Percentiles rank a stretch among this genome's conserved stretches.
Evolutionary conservation across 2,329 filamentous ascomycete species (phyloP).

Genomic region (Microdochium bolleyi): DNA sequence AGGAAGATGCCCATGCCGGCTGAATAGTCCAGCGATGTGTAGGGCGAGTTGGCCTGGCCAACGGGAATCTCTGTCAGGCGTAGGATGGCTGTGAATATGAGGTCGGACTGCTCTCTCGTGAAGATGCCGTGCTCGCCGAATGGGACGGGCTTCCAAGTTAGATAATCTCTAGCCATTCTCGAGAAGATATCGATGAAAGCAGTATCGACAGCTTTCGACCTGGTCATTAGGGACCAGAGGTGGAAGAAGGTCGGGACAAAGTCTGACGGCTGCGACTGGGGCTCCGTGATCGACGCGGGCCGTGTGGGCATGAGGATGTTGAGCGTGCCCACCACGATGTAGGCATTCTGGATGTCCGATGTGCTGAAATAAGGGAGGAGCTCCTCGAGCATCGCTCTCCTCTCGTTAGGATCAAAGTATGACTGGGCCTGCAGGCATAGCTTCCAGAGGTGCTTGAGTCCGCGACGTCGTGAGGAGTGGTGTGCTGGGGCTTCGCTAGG

Average conservation of each 20-base stretch:
- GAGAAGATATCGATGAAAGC: constrained; percentile 88
- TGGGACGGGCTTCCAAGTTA: constrained; percentile 65
- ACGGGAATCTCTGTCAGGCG: constrained; percentile 92
- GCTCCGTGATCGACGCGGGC: constrained; percentile 62
- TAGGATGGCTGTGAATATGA: constrained; percentile 87
- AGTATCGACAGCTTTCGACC: constrained; percentile 80
- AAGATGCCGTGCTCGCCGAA: constrained; percentile 88
- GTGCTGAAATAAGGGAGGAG: constrained; percentile 85
- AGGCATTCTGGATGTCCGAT: constrained; percentile 85
- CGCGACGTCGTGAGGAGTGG: constrained; percentile 45
- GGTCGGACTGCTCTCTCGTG: constrained; percentile 81
- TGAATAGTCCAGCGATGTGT: constrained; percentile 75
- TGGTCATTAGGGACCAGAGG: constrained; percentile 85
- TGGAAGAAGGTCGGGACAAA: constrained; percentile 95
- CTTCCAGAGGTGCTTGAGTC: constrained; percentile 66
- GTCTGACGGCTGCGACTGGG: constrained; percentile 75
- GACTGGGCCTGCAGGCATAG: constrained; percentile 83
- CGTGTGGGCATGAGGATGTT: constrained; percentile 84
- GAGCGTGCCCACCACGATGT: constrained; percentile 81
- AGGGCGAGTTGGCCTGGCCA: constrained; percentile 89
- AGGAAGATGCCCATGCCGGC: constrained; percentile 79
- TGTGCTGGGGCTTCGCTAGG: constrained; percentile 72
- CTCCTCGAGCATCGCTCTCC: constrained; percentile 74
- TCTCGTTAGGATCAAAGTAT: constrained; percentile 85
- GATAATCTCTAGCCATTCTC: constrained; percentile 73